Percentiles rank a stretch among this genome's conserved stretches.
These are phyloP conservation scores for Cornus suecica DNA, from an alignment of 148 eudicot genomes.

Conservation along the genomic window DNA sequence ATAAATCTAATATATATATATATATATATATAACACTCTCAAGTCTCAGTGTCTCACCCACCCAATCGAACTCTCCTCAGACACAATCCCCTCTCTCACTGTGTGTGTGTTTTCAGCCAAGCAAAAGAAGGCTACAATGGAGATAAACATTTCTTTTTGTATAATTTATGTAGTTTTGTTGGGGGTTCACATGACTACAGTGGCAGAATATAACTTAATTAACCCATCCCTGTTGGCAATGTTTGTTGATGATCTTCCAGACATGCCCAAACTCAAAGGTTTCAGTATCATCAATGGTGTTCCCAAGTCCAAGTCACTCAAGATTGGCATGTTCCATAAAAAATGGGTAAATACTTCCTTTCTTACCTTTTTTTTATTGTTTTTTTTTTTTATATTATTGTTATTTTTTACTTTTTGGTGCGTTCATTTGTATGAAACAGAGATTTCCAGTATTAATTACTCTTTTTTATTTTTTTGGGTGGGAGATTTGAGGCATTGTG, in stretches of 20 bases:
- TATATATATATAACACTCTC: too few species aligned
- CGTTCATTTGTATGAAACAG: neutral
- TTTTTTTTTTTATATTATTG: neutral
- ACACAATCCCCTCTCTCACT: neutral
- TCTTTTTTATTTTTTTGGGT: too few species aligned
- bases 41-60: too few species aligned
- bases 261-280: conserved; percentile 57
- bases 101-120: too few species aligned
- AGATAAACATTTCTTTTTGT: neutral
- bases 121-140: neutral
- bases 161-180: conserved; percentile 14
- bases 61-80: neutral
- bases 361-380: neutral
- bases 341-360: conserved; percentile 82
- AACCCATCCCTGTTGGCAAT: conserved; percentile 37
- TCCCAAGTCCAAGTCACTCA: conserved; percentile 31
- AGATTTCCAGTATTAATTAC: too few species aligned
- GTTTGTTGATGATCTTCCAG: conserved; percentile 75
- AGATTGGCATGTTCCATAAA: conserved; percentile 68
- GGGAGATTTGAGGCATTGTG: neutral
- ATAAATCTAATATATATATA: neutral
- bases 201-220: conserved; percentile 21
- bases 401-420: too few species aligned
- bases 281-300: conserved; percentile 32
- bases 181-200: conserved; percentile 5